Base-by-base conservation (phyloP, 2,329 filamentous ascomycete species). In the Huntiella abstrusa region DNA sequence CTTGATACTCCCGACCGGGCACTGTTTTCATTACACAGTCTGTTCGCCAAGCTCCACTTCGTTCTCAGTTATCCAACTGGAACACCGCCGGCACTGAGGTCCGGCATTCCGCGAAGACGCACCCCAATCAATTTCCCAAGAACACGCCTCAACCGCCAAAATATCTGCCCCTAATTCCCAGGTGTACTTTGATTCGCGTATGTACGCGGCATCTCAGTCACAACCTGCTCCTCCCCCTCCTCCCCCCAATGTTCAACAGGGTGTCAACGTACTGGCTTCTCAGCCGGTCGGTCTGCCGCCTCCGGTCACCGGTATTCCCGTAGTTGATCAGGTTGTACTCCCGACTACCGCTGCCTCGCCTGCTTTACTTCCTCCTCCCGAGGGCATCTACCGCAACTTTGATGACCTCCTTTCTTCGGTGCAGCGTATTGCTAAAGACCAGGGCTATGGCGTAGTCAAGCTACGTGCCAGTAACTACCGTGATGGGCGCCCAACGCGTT, bases 391-490 rank as follows among this genome's bases (percentile, higher is more conserved):
- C 51, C 62, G 68, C 41, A 68, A 65, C 44, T 76, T 76, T 51
- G 72, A 76, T 28, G 73, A 76, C 50, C 63, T 77, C 37, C 64
- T 76, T 54, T 62, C 62, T 3, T 67, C 71, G 15, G 70, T 76
- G 6, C 73, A 76, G 57, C 68, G 69, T 37, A 66, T 71, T 4
- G 71, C 73, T 5, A 76, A 76, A 55, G 72, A 76, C 44, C 71
- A 76, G 52, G 73, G 73, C 41, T 77, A 75, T 52, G 71, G 71
- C 35, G 71, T 77, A 11, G 73, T 77, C 52, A 77, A 77, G 61
- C 62, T 77, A 8, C 68, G 73, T 33, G 71, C 73, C 4, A 75
- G 71, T 54, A 77, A 77, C 59, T 77, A 77, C 53, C 71, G 73
- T 39, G 73, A 77, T 46, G 69, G 70, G 50, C 75, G 75, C 53